phyloP scores from a whole-genome alignment of 352 stramenopile genomes.

The Pythium brassicae region DNA sequence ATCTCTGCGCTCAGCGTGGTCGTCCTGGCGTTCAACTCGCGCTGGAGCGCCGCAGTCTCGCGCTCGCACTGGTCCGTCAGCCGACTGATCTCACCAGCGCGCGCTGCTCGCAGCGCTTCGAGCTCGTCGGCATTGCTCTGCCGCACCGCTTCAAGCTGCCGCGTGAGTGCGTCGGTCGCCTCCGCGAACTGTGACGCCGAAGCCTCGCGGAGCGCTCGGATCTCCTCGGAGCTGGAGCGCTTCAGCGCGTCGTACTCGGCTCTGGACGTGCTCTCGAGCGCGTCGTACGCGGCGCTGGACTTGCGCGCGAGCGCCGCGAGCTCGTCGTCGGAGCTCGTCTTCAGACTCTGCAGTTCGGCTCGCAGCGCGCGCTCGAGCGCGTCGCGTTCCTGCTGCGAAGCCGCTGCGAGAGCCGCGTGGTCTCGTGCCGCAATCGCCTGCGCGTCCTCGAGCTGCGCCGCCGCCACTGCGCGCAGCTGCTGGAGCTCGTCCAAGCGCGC shows the following conservation, averaged over 20 bases:
- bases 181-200: constrained; percentile 20
- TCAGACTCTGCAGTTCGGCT: background rate
- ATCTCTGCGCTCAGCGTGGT: constrained; percentile 14
- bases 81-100: constrained; percentile 17
- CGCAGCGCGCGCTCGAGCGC: background rate
- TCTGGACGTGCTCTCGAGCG: constrained; percentile 14
- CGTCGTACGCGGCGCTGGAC: constrained; percentile 17
- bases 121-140: constrained; percentile 23
- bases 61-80: constrained; percentile 16
- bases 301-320: constrained; percentile 17
- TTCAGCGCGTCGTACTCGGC: constrained; percentile 21
- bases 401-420: constrained; percentile 1
- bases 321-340: constrained; percentile 12
- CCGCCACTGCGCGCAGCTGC: constrained; percentile 24
- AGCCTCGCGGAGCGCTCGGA: constrained; percentile 18
- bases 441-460: constrained; percentile 13
- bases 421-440: constrained; percentile 2
- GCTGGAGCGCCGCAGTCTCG: constrained; percentile 20
- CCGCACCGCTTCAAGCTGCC: constrained; percentile 23
- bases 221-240: constrained; percentile 20
- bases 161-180: constrained; percentile 17
- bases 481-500: constrained; percentile 31
- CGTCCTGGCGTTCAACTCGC: constrained; percentile 15
- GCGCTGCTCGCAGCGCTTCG: constrained; percentile 13
- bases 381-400: constrained; percentile 3